phyloP scores from a whole-genome alignment of 495 filamentous ascomycete species.

The Aspergillus saccharolyticus region DNA sequence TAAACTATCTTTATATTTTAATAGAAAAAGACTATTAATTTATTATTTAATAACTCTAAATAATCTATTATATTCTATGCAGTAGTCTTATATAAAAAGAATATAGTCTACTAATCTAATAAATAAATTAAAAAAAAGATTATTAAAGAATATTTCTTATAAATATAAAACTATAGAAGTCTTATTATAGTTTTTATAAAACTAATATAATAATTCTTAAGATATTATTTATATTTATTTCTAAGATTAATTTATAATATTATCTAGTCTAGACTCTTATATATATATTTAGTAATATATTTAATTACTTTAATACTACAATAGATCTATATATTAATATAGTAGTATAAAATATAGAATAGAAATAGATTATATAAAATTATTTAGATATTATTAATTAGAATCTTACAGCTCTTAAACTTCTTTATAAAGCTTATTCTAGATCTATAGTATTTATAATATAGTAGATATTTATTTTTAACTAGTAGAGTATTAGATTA shows the following conservation, averaged over 20 bases:
- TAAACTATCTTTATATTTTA: too few species aligned
- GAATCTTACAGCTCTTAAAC: neutral
- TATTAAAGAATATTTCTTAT: neutral
- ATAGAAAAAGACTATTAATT: too few species aligned
- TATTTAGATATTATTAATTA: neutral
- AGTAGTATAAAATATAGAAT: neutral
- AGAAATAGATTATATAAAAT: neutral
- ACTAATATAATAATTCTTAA: slow-evolving; percentile 1
- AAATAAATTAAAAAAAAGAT: too few species aligned
- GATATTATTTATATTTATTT: neutral
- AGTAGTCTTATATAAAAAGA: too few species aligned
- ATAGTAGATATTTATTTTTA: too few species aligned
- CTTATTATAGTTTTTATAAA: neutral
- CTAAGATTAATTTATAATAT: neutral
- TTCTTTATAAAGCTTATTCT: too few species aligned
- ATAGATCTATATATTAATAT: neutral
- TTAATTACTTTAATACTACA: neutral
- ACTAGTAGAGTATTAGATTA: too few species aligned
- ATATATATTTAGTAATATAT: neutral
- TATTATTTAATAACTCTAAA: too few species aligned
- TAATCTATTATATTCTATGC: too few species aligned
- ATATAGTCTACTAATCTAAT: too few species aligned
- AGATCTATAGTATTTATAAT: too few species aligned
- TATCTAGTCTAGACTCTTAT: neutral
- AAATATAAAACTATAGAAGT: neutral